Base-by-base conservation (phyloP, 139 green algal species). In the Chlamydomonas sphaeroides region DNA sequence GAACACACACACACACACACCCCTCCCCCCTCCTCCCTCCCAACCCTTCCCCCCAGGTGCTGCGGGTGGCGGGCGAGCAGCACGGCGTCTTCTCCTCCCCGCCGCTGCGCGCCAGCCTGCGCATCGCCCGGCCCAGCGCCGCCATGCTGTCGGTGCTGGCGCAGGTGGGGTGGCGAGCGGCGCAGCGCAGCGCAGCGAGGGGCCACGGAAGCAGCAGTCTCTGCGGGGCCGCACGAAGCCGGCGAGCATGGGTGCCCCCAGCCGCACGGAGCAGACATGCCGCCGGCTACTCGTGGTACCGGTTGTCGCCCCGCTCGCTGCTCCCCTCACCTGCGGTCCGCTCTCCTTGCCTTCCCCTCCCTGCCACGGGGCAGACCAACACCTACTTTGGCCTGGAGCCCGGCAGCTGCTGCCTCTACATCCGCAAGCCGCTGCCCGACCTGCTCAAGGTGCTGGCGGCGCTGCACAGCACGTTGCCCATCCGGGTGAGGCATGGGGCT, bases 31-130 rank as follows among this genome's bases (percentile, higher is more conserved):
- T 4, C 63, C 8, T 48, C 18, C 15, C 65, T 35, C 35, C 33
- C 65, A 30, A 28, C 11, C 65, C 15, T 30, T 30, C 65, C 33
- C 65, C 72, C 26, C 57, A 81, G 74, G 45, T 83, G 25, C 76
- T 83, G 42, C 76, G 76, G 11, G 76, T 83, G 41, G 76, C 76
- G 5, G 63, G 63, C 41, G 76, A 83, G 76, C 76, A 83, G 76
- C 45, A 73, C 65, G 76, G 76, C 26, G 38, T 73, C 57, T 83
- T 66, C 45, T 49, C 38, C 30, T n/a, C 41, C 26, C 76, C 76
- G 8, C 25, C 32, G 30, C 28, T 83, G 63, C 76, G 76, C 42
- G 76, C 76, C 42, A 30, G 33, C 35, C 76, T 83, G 45, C 62
- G 76, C 15, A 39, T 83, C 45, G 23, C 48, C 76, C 74, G 65